A percentile compares a stretch with the other conserved stretches of the same genome.
These are phyloP conservation scores for Backusella morwellensis DNA, from an alignment of 192 early-diverging fungal genomes.

Conservation along the genomic window DNA sequence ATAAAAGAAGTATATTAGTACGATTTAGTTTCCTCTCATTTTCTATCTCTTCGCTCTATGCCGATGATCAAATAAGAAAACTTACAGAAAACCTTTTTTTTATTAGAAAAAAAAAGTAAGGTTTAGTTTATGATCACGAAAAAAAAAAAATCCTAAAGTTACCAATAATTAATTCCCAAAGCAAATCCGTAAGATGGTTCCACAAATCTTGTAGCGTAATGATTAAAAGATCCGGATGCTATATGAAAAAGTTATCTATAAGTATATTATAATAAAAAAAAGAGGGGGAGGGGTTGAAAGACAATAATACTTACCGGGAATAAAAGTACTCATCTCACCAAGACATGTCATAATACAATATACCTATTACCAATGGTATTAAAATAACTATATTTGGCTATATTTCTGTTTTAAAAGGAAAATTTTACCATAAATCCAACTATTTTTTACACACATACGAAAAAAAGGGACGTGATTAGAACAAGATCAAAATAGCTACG, in stretches of 20 bases:
- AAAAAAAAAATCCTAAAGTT: background rate
- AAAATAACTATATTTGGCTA: background rate
- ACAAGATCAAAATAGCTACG: too few species aligned
- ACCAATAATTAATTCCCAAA: slow-evolving; percentile 71
- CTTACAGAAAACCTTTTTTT: slow-evolving; percentile 20
- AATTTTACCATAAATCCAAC: slow-evolving; percentile 35
- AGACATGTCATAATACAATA: slow-evolving; percentile 78
- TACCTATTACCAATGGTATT: slow-evolving; percentile 31
- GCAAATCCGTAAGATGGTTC: slow-evolving; percentile 75
- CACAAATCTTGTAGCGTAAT: slow-evolving; percentile 71
- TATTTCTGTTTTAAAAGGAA: background rate
- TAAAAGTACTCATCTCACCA: slow-evolving; percentile 83
- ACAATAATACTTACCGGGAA: slow-evolving; percentile 47
- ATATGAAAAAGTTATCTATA: background rate
- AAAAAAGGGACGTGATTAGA: background rate
- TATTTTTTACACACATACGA: background rate
- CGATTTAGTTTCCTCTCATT: background rate
- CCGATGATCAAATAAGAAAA: background rate
- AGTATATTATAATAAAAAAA: background rate
- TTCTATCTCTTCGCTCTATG: background rate
- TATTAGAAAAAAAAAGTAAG: background rate
- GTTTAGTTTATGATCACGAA: background rate
- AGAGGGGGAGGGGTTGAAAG: background rate
- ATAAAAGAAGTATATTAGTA: slow-evolving; percentile 37
- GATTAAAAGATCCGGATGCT: slow-evolving; percentile 73